Base-by-base conservation (phyloP, 2,329 filamentous ascomycete genomes). In the Fusarium heterosporum region DNA sequence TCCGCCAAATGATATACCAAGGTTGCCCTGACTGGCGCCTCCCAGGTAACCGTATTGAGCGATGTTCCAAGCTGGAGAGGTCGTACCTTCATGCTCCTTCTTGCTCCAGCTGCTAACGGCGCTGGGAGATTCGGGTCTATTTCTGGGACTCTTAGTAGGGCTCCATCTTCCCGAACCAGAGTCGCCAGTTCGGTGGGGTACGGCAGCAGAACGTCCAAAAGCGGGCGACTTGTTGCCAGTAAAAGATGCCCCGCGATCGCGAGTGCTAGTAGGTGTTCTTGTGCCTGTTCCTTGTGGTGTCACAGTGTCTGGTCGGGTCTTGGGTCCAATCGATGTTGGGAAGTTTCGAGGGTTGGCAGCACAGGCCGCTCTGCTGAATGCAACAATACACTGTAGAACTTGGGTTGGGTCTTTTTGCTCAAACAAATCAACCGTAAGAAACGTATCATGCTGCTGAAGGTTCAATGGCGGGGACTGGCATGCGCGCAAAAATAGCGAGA, bases 31-130 rank as follows among this genome's bases (percentile, higher is more conserved):
- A 74, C 93, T 97, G 26, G 96, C 96, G 47, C 96, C 96, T 58
- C 96, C 96, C 91, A 98, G 96, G 79, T 97, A 99, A 9, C 96
- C 94, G 76, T 99, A 99, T 76, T 99, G 96, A 57, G 94, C 91
- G 71, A 98, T 98, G 76, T 98, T 99, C 96, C 96, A 99, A 2
- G 96, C 96, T 1, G 96, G 96, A 26, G 90, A 85, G 3, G 94
- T 97, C 42, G 85, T 85, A 16, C 87, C 87, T 77, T 97, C 92
- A 70, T 97, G 93, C 55, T 87, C 86, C 77, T 87, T 92, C 77
- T 89, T 96, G 78, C 92, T 97, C 96, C 96, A 98, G 78, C 89
- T 96, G 75, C 92, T 97, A 64, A 95, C 87, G 3, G 82, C 78
- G 29, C 79, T 75, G 38, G 86, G 83, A 50, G 88, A 84, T 59